Evolutionary conservation across 1,284 basidiomycete genomes (phyloP).

Genomic region (Naganishia liquefaciens): DNA sequence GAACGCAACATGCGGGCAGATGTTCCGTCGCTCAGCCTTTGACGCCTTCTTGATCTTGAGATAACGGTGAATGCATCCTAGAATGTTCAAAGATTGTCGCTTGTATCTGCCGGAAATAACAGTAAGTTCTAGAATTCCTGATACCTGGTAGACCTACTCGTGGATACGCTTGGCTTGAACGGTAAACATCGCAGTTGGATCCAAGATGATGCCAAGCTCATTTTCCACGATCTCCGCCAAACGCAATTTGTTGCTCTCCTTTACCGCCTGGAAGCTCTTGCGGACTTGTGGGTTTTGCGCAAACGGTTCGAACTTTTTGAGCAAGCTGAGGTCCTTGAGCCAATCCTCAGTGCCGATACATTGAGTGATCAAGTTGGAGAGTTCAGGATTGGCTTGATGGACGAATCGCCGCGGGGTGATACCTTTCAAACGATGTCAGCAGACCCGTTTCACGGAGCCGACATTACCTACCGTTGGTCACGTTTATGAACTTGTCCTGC

Average conservation of each 20-base stretch:
- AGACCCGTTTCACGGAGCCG: conserved; percentile 13
- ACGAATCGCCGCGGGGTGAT: conserved; percentile 49
- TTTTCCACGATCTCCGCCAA: conserved; percentile 71
- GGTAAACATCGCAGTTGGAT: conserved; percentile 77
- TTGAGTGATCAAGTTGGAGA: conserved; percentile 77
- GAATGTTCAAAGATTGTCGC: conserved; percentile 57
- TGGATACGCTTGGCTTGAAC: conserved; percentile 80
- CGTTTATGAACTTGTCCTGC: conserved; percentile 60
- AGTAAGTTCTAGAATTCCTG: conserved; percentile 1
- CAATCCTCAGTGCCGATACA: conserved; percentile 78
- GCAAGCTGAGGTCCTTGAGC: conserved; percentile 64
- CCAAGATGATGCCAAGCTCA: conserved; percentile 69
- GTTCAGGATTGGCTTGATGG: conserved; percentile 85
- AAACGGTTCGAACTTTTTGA: conserved; percentile 56
- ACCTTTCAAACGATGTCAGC: conserved; percentile 69
- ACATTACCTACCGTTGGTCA: conserved; percentile 44
- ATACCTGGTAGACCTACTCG: conserved; percentile 38
- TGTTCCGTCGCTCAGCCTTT: conserved; percentile 73
- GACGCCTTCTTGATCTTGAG: conserved; percentile 74
- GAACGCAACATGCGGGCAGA: conserved; percentile 77
- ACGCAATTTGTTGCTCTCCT: conserved; percentile 59
- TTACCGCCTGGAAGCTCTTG: conserved; percentile 75
- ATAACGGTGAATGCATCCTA: conserved; percentile 78
- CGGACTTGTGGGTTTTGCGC: conserved; percentile 73
- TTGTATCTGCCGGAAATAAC: conserved; percentile 72